Evolutionary conservation across 2,329 filamentous ascomycete genomes (phyloP), one percentile per base, ranked within the genome.

Genomic region (Penicillium occitanis): DNA sequence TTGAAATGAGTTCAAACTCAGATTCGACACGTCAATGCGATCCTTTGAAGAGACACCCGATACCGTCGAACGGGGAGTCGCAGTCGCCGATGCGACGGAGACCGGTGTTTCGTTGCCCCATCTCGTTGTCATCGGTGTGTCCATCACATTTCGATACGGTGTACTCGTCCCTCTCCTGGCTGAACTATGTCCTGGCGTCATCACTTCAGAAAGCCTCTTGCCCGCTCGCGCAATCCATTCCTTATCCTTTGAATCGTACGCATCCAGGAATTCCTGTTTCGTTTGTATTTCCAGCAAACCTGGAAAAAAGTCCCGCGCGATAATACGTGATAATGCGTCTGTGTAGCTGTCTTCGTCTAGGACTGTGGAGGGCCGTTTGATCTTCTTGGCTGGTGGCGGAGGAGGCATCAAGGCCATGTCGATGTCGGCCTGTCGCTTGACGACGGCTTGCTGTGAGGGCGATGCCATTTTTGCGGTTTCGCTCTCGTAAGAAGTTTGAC

Each of bases 301-400:
- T 0, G 95, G 95, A 73, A 98, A 99, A 82, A 96, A 99, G 82
- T 99, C 95, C 70, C 95, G 89, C 10, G 92, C 92, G 69, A 99
- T 97, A 75, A 99, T 98, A 71, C 95, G 90, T 0, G 93, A 97
- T 33, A 99, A 84, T 0, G 91, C 91, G 66, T 93, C 88, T 1
- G 92, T 95, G 78, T 99, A 99, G 63, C 90, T 88, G 71, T 99
- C 94, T 83, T 99, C 95, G 77, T 97, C 92, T 33, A 99, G 86
- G 33, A 97, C 88, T 68, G 90, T 91, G 68, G 90, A 88, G 0
- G 95, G 95, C 62, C 95, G 87, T 79, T 97, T 97, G 74, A 97
- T 96, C 66, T 92, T 90, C 78, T 97, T 98, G 50, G 89, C 83
- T 0, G 88, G 85, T 3, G 93, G 92, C 5, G 94, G 93, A 11